A percentile compares a stretch with the other conserved stretches of the same genome.
phyloP scores from a whole-genome alignment of 2,329 filamentous ascomycete species.

The Neofusicoccum ribis region DNA sequence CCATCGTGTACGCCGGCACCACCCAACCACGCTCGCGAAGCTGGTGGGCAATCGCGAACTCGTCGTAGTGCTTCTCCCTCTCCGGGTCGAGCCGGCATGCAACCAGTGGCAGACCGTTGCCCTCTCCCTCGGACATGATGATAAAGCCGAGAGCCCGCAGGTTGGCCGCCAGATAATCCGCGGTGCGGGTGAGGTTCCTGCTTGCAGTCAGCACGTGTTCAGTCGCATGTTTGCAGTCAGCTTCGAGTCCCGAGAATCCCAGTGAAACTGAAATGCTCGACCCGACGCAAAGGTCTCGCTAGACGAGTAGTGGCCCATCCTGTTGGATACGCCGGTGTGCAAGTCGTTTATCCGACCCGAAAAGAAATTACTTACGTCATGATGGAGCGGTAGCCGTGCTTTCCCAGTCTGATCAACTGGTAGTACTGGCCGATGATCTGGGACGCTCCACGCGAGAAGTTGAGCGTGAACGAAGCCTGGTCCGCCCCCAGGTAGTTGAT shows the following conservation, averaged over 20 bases:
- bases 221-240: neutral
- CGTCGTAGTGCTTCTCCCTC: conserved; percentile 55
- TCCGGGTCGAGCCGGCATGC: conserved; percentile 75
- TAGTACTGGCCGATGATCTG: conserved; percentile 98
- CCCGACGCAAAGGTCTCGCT: neutral
- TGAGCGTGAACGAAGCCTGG: conserved; percentile 92
- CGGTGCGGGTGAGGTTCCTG: conserved; percentile 78
- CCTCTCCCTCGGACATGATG: conserved; percentile 80
- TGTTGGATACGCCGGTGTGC: neutral
- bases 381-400: conserved; percentile 87
- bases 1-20: conserved; percentile 96
- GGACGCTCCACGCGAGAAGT: conserved; percentile 93
- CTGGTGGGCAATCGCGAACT: conserved; percentile 69
- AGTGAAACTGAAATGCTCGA: neutral
- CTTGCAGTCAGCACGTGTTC: neutral
- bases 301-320: neutral
- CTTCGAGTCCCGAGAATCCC: neutral
- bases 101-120: conserved; percentile 81
- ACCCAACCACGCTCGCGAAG: conserved; percentile 88
- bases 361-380: conserved; percentile 59
- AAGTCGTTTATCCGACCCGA: neutral
- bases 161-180: conserved; percentile 78
- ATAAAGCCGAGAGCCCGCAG: conserved; percentile 77
- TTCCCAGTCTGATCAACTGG: conserved; percentile 91
- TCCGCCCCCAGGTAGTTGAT: conserved; percentile 98